A percentile compares a stretch with the other conserved stretches of the same genome.
phyloP scores from a whole-genome alignment of 31 red algal species.

The Odonthalia washingtoniensis region DNA sequence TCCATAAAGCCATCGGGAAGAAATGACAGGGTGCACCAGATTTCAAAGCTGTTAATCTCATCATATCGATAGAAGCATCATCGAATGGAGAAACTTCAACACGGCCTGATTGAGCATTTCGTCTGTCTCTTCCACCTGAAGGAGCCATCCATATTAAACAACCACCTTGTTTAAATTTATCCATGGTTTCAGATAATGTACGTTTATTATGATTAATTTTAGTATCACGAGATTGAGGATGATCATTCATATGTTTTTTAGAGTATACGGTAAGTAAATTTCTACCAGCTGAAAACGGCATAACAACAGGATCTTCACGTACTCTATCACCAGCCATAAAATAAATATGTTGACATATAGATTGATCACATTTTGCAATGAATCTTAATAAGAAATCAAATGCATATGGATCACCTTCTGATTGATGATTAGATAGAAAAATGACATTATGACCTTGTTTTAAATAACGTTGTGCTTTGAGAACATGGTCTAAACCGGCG shows the following conservation, averaged over 20 bases:
- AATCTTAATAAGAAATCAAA: constrained; percentile 82
- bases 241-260: constrained; percentile 95
- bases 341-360: constrained; percentile 65
- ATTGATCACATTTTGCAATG: constrained; percentile 49
- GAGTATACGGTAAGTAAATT: constrained; percentile 97
- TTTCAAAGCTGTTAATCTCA: constrained; percentile 82
- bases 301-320: constrained; percentile 88
- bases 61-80: constrained; percentile 87
- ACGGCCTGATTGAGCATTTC: constrained; percentile 43
- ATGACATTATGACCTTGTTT: constrained; percentile 90
- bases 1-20: constrained; percentile 94
- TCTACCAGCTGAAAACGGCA: constrained; percentile 85
- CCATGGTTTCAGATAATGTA: constrained; percentile 63
- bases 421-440: constrained; percentile 92
- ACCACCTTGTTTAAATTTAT: constrained; percentile 83
- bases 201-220: constrained; percentile 91
- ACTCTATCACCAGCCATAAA: constrained; percentile 99
- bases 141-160: constrained; percentile 92
- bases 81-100: constrained; percentile 88
- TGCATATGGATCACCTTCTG: constrained; percentile 86
- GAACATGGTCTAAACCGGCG: constrained; percentile 58
- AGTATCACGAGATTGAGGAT: constrained; percentile 73
- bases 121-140: constrained; percentile 89
- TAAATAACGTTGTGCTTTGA: constrained; percentile 45
- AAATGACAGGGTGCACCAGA: constrained; percentile 83